These are phyloP conservation scores for Mortierella hygrophila DNA, from an alignment of 192 early-diverging fungal species.

Conservation along the genomic window DNA sequence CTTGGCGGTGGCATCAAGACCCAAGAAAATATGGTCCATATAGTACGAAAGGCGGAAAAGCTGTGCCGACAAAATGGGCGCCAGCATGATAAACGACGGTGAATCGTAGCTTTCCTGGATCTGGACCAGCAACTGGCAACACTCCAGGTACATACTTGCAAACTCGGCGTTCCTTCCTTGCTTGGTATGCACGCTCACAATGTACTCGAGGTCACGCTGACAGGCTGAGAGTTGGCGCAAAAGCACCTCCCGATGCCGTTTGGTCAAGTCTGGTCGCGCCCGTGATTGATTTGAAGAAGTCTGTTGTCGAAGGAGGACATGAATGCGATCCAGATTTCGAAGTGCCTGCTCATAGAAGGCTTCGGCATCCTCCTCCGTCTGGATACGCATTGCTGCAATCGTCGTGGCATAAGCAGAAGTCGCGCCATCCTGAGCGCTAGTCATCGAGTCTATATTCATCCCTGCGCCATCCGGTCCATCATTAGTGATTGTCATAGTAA, in stretches of 20 bases:
- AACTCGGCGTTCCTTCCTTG: conserved; percentile 60
- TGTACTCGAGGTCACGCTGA: conserved; percentile 60
- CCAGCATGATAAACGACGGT: conserved; percentile 49
- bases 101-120: conserved; percentile 54
- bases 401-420: conserved; percentile 46
- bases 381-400: conserved; percentile 45
- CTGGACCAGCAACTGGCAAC: conserved; percentile 55
- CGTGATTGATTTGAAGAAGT: neutral
- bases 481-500: conserved; percentile 46
- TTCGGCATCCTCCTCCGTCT: conserved; percentile 49
- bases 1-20: conserved; percentile 52
- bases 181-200: conserved; percentile 47
- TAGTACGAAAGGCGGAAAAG: conserved; percentile 60
- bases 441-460: neutral
- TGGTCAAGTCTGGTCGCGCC: neutral
- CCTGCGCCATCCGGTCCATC: neutral
- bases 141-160: conserved; percentile 64
- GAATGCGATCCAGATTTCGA: conserved; percentile 30
- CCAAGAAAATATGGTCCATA: conserved; percentile 66
- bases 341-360: conserved; percentile 34
- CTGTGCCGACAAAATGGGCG: conserved; percentile 54
- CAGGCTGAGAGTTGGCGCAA: conserved; percentile 34
- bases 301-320: conserved; percentile 15
- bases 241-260: conserved; percentile 16
- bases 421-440: neutral